phyloP scores from a whole-genome alignment of 352 stramenopile species.

The Globisporangium solare region DNA sequence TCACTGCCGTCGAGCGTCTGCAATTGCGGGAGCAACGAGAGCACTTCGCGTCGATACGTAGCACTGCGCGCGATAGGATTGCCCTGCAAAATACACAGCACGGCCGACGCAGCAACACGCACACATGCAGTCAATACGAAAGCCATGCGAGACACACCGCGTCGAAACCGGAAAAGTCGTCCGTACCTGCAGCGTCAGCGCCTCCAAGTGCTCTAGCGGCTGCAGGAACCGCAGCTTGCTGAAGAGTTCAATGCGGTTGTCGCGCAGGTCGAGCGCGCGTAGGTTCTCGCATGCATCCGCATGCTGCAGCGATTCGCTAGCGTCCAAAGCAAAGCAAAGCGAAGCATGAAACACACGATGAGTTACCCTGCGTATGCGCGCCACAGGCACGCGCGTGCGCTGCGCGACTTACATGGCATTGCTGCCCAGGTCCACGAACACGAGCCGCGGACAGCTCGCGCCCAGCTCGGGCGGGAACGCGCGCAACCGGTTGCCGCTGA shows the following conservation, averaged over 20 bases:
- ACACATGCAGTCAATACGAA: neutral
- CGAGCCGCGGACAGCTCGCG: conserved; percentile 22
- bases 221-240: conserved; percentile 53
- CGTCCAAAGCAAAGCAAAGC: no score
- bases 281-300: conserved; percentile 23
- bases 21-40: conserved; percentile 52
- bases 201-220: conserved; percentile 31
- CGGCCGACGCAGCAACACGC: neutral
- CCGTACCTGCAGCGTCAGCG: conserved; percentile 37
- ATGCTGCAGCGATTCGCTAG: conserved; percentile 41
- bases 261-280: conserved; percentile 32
- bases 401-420: conserved; percentile 52
- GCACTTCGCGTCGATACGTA: conserved; percentile 45
- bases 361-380: neutral
- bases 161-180: neutral
- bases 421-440: conserved; percentile 42
- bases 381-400: neutral
- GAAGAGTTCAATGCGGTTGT: conserved; percentile 46
- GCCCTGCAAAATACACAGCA: conserved; percentile 19
- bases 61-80: conserved; percentile 44
- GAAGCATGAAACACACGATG: neutral
- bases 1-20: conserved; percentile 36
- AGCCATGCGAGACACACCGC: neutral
- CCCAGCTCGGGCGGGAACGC: conserved; percentile 32
- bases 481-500: conserved; percentile 49